Conservation (phyloP, 75 land plant species). For the Pinus tabuliformis region DNA sequence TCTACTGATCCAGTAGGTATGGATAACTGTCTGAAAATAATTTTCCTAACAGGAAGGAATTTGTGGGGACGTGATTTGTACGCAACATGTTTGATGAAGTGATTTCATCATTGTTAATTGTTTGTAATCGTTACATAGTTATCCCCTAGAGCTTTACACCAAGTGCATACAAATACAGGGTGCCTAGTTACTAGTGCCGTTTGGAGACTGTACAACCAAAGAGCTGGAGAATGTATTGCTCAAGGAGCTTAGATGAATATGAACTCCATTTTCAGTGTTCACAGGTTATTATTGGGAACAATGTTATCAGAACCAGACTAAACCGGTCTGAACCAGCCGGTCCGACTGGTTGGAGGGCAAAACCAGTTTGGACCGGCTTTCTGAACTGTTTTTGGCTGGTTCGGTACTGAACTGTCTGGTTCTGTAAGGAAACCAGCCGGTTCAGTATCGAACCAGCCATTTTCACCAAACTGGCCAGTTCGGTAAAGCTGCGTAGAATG, state of each 20-base stretch:
- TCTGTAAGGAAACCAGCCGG: too few relatives aligned
- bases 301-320: too few relatives aligned
- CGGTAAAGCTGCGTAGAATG: too few relatives aligned
- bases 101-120: not conserved
- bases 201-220: not conserved
- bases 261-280: not conserved
- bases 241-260: not conserved
- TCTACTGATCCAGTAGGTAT: constrained; percentile 95
- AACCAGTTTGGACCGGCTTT: too few relatives aligned
- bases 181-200: not conserved
- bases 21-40: constrained; percentile 6
- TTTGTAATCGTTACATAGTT: not conserved
- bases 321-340: too few relatives aligned
- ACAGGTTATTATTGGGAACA: too few relatives aligned
- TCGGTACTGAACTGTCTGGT: too few relatives aligned
- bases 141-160: not conserved
- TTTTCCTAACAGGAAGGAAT: not conserved
- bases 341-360: too few relatives aligned
- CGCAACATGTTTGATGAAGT: not conserved
- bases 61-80: not conserved
- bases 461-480: too few relatives aligned
- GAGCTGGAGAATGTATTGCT: not conserved
- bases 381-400: too few relatives aligned
- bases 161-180: not conserved
- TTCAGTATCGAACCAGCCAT: too few relatives aligned